Evolutionary conservation across 2,329 filamentous ascomycete species (phyloP), one percentile per base, ranked within the genome.

Genomic region (Cladophialophora immunda): DNA sequence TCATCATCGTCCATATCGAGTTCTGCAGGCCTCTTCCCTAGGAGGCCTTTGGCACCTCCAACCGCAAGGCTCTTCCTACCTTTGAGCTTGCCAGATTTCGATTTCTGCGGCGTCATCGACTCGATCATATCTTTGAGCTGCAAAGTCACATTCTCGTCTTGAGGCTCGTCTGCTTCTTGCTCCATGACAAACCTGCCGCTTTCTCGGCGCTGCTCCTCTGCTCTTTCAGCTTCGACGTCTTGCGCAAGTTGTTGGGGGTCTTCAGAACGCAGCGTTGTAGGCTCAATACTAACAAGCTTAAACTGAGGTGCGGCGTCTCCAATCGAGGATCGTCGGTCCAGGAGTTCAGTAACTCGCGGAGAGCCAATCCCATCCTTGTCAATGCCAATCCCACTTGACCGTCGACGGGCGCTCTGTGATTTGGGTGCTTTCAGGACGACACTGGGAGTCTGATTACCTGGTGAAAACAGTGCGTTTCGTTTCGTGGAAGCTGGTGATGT

Each of bases 41-140:
- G 81, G 22, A 94, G 79, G 0, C 91, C 91, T 68, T 82, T 88
- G 15, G 91, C 91, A 72, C 90, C 91, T 47, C 91, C 91, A 22
- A 92, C 87, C 70, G 91, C 89, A 58, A 94, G 82, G 75, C 91
- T 94, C 79, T 94, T 94, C 47, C 91, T 88, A 15, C 88, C 88
- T 64, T 84, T 88, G 6, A 91, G 72, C 5, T 80, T 83, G 62
- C 87, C 89, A 76, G 62, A 15, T 41, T 69, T 70, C n/a, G 66
- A 47, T 61, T 73, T 92, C 78, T 91, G 92, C 0, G 92, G 92
- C 27, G 90, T 93, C 69, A 94, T 82, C 64, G 87, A 91, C 68
- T 90, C 85, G 67, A 94, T 94, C 86, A 93, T 90, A 70, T 92
- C 90, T 69, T 87, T 90, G 52, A 94, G 79, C 68, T 88, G 92